Conservation (phyloP, 2,329 filamentous ascomycete genomes). For the Neurospora crassa region DNA sequence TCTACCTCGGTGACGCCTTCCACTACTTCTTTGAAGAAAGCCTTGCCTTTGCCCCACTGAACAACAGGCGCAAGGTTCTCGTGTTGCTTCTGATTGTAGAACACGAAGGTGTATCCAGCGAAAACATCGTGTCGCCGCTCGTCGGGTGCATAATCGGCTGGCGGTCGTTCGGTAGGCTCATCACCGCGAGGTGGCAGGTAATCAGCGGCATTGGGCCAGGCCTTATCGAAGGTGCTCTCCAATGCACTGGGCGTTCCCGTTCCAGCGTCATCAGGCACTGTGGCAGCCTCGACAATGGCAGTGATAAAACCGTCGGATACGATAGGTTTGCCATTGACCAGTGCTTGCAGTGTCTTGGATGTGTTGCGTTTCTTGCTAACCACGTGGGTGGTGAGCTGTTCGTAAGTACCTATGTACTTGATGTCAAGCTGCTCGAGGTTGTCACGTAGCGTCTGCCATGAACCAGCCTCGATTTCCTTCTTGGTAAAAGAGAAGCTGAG, state of each 20-base stretch:
- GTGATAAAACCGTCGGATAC: slow-evolving; percentile 67
- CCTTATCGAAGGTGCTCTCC: slow-evolving; percentile 67
- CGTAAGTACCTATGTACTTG: slow-evolving; percentile 69
- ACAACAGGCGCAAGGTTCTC: slow-evolving; percentile 67
- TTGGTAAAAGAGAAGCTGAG: slow-evolving; percentile 70
- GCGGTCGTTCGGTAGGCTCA: slow-evolving; percentile 61
- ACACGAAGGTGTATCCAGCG: slow-evolving; percentile 79
- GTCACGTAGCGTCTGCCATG: slow-evolving; percentile 50
- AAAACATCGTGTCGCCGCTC: slow-evolving; percentile 60
- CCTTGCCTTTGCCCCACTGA: slow-evolving; percentile 74
- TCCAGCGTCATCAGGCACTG: slow-evolving; percentile 35
- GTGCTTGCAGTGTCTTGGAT: slow-evolving; percentile 72
- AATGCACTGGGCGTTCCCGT: slow-evolving; percentile 45
- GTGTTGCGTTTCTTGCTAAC: slow-evolving; percentile 86
- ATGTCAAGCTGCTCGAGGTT: slow-evolving; percentile 79
- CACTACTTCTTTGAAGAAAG: slow-evolving; percentile 53
- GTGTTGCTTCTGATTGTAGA: slow-evolving; percentile 68
- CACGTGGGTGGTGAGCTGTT: slow-evolving; percentile 72
- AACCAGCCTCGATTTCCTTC: slow-evolving; percentile 59
- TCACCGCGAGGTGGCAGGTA: slow-evolving; percentile 66
- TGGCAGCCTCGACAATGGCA: slow-evolving; percentile 54
- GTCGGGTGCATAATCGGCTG: slow-evolving; percentile 65
- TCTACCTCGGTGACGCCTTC: slow-evolving; percentile 57
- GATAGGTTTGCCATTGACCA: slow-evolving; percentile 72
- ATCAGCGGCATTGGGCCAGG: slow-evolving; percentile 67